Evolutionary conservation across 1,284 basidiomycete species (phyloP), one percentile per base, ranked within the genome.

Genomic region (Ustilago cynodontis): DNA sequence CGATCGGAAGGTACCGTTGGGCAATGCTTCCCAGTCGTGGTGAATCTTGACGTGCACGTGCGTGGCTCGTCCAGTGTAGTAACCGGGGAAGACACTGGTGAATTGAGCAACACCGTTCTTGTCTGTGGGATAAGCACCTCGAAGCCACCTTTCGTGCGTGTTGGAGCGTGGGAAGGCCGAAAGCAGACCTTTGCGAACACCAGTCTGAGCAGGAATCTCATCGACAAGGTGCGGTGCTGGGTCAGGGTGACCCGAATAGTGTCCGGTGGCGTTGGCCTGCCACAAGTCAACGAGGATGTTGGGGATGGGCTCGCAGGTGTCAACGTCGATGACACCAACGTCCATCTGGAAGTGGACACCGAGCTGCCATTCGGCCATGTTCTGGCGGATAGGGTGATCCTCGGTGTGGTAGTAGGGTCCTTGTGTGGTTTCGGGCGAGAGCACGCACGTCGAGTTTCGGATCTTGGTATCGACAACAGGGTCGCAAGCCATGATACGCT

Each of bases 231-330:
- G 65, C 26, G 85, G 82, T n/a, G 78, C 80, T 24, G 87, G 87
- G n/a, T 82, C 82, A 20, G 87, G 84, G 82, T 88, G 87, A 61
- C 88, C 88, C 31, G 88, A 86, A 83, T 88, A 88, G 79, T 87
- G 85, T n/a, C 74, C 75, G 7, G 69, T 74, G 16, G 75, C 79
- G 60, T 78, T 84, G 81, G 86, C 86, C 55, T 86, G 85, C 92
- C 92, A 93, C 47, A 93, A 89, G 79, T 93, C 92, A 24, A 92
- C 91, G 29, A 92, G 88, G 39, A 90, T 90, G 81, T 91, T 89
- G 3, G 89, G 88, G 0, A 92, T 87, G 20, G 92, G 91, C 77
- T 90, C 86, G 86, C 92, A 93, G 1, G 91, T 92, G 76, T 91
- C 89, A 9, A 92, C 89, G 77, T 93, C 91, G 65, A 93, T 91